Conservation (phyloP, 106 monocot species). For the Platanthera guangdongensis region DNA sequence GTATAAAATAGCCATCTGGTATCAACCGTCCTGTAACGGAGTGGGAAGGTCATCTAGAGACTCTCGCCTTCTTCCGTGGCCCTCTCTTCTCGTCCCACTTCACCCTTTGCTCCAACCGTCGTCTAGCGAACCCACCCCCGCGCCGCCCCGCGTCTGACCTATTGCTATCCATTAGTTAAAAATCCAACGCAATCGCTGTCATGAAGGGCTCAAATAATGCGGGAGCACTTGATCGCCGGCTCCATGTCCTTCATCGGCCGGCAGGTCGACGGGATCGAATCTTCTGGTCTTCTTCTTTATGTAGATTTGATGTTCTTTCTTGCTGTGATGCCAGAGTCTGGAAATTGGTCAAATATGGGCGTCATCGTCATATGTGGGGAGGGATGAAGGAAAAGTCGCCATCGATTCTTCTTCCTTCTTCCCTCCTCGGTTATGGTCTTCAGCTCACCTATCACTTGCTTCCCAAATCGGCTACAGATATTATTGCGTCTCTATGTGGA, state of each 20-base stretch:
- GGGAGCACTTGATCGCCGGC: background rate
- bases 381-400: background rate
- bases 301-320: background rate
- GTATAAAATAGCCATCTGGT: no score
- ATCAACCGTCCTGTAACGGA: no score
- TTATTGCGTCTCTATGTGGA: conserved; percentile 1
- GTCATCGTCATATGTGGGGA: background rate
- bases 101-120: no score
- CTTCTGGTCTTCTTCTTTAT: background rate
- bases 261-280: background rate
- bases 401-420: background rate
- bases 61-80: no score
- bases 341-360: background rate
- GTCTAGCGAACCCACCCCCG: no score
- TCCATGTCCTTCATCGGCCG: background rate
- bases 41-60: no score
- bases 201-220: background rate
- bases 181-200: conserved; percentile 2
- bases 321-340: background rate
- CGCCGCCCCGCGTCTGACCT: no score
- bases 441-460: background rate
- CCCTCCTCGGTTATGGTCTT: background rate
- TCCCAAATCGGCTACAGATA: background rate
- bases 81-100: no score
- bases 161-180: background rate